Evolutionary conservation across 768 basidiomycete species (phyloP).

Genomic region (Pulveroboletus frians): DNA sequence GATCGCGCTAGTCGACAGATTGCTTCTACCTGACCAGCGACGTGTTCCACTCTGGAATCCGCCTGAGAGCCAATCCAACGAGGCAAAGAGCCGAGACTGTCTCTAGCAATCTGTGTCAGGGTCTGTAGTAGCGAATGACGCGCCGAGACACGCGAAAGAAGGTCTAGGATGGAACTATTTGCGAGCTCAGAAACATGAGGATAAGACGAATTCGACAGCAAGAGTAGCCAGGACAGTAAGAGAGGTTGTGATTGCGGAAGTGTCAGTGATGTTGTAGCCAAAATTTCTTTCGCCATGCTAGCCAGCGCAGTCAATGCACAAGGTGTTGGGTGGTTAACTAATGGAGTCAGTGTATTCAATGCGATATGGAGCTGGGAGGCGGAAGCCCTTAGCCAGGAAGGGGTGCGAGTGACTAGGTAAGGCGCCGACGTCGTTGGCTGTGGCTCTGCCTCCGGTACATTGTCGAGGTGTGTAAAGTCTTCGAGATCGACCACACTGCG

Average conservation of each 20-base stretch:
- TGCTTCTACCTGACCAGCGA: conserved; percentile 62
- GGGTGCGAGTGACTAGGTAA: conserved; percentile 53
- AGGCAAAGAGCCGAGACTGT: conserved; percentile 67
- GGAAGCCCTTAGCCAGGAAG: conserved; percentile 77
- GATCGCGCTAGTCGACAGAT: conserved; percentile 48
- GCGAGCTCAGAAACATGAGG: conserved; percentile 48
- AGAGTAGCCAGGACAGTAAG: conserved; percentile 67
- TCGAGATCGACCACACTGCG: conserved; percentile 54
- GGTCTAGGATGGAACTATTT: conserved; percentile 38
- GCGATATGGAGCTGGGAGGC: conserved; percentile 81
- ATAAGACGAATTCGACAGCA: conserved; percentile 59
- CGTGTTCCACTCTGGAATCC: conserved; percentile 69
- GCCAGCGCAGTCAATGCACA: conserved; percentile 56
- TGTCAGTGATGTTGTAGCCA: conserved; percentile 53
- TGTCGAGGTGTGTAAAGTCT: conserved; percentile 44
- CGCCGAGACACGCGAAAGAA: conserved; percentile 42
- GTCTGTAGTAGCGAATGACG: conserved; percentile 47
- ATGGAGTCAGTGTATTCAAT: conserved; percentile 65
- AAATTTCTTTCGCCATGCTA: conserved; percentile 48
- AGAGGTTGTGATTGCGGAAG: conserved; percentile 65
- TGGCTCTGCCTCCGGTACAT: conserved; percentile 9
- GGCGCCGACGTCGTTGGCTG: conserved; percentile 29
- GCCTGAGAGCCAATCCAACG: conserved; percentile 63
- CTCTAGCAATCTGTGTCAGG: conserved; percentile 56
- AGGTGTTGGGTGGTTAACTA: conserved; percentile 68